A percentile compares a stretch with the other conserved stretches of the same genome.
These are phyloP conservation scores for Anethum foeniculum DNA, from an alignment of 140 eudicot species.

Conservation along the genomic window DNA sequence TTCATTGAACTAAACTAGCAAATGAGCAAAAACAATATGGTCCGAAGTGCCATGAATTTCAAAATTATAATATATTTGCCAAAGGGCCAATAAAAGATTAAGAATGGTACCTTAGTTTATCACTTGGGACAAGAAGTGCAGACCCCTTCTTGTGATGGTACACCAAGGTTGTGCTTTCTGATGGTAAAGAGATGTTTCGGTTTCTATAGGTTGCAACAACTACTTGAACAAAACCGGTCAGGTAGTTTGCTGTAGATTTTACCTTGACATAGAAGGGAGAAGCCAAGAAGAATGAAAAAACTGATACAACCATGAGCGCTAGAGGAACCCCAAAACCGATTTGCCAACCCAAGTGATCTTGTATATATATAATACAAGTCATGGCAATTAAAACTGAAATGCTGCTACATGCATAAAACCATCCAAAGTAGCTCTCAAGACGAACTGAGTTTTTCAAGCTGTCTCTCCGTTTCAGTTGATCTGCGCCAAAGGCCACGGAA, in stretches of 20 bases:
- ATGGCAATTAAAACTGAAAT: slow-evolving; percentile 9
- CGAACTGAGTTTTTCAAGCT: not conserved
- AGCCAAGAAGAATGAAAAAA: slow-evolving; percentile 21
- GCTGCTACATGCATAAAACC: slow-evolving; percentile 15
- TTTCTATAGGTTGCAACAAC: not conserved
- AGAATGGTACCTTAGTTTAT: not conserved
- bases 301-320: slow-evolving; percentile 17
- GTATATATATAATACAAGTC: slow-evolving; percentile 22
- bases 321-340: slow-evolving; percentile 24
- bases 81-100: too few species aligned
- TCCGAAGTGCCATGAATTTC: not conserved
- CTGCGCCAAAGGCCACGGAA: slow-evolving; percentile 26
- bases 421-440: slow-evolving; percentile 19
- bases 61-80: not conserved
- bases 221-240: not conserved
- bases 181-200: not conserved
- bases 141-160: not conserved
- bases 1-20: too few species aligned
- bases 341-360: slow-evolving; percentile 29
- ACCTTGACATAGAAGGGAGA: slow-evolving; percentile 9
- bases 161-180: not conserved
- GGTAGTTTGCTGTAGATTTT: not conserved
- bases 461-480: slow-evolving; percentile 10
- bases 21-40: not conserved
- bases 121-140: slow-evolving; percentile 5